Evolutionary conservation across 2,329 filamentous ascomycete genomes (phyloP), one percentile per base, ranked within the genome.

Genomic region (Penicillium vulpinum): DNA sequence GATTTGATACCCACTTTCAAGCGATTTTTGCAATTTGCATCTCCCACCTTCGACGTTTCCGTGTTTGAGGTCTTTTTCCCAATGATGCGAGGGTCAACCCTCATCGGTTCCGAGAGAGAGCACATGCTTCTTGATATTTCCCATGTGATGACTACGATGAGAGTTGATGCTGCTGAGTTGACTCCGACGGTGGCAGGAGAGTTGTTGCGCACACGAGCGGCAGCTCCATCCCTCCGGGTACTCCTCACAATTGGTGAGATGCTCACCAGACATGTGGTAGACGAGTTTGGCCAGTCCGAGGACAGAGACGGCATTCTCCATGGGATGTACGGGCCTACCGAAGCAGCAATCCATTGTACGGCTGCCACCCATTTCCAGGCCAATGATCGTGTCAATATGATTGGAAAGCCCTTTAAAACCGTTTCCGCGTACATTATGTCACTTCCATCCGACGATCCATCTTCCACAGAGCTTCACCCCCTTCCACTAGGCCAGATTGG

Each of bases 41-140:
- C 91, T 3, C 91, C 92, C 0, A 96, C 92, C 0, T 97, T 97
- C 70, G 92, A 97, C 73, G 92, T 97, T 8, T 96, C 91, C 0
- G 88, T 96, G 6, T 97, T 97, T 70, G 92, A 97, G 70, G 92
- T 95, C 7, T 96, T 96, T 80, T 96, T 96, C 62, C 89, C 92
- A 0, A 78, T 92, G 16, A 88, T 87, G 60, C 81, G 91, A 56
- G 89, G 89, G 2, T 79, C 78, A 22, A 96, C 91, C 0, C 77
- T 97, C 2, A 84, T 93, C 46, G 84, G 85, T 54, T 91, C 88
- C 62, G 82, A 86, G 54, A 84, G 92, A 28, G 78, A 80, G 47
- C 79, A 84, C 33, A 85, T 96, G 79, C 80, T 97, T 40, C 84
- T 89, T 59, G 86, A 96, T 67, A 82, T 97, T 22, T 85, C 89